Base-by-base conservation (phyloP, 2,329 filamentous ascomycete genomes). In the Trichoderma semiorbis region DNA sequence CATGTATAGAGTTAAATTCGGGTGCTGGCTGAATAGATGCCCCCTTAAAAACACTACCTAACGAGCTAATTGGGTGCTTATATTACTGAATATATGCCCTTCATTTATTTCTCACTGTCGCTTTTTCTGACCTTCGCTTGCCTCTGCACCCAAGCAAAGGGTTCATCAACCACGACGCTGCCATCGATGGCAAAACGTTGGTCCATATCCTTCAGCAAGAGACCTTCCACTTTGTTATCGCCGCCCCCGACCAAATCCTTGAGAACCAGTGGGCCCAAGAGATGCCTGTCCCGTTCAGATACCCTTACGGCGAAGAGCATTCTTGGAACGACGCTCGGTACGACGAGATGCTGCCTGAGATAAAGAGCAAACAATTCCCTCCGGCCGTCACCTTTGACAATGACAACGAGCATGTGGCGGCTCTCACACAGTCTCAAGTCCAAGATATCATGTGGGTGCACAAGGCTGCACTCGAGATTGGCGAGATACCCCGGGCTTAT, bases 191-290 rank as follows among this genome's bases (percentile, higher is more conserved):
- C n/a, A 47, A 5, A 47, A 11, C 8, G 43, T 2, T 47, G 43
- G 43, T 47, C 2, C 8, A 47, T 1, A 47, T 21, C 18, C 18
- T 47, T n/a, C 43, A 47, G n/a, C 43, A 3, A 21, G 18, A 47
- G 0, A 47, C 1, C 43, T 47, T 21, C 43, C 8, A n/a, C 8
- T 47, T 47, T 5, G 43, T 47, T n/a, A 18, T 47, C 43, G 8
- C 43, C 4, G 8, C 39, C n/a, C 4, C 43, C 18, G 18, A 21
- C 43, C 0, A 47, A 11, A 11, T 21, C 43, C 18, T 47, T n/a
- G 0, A 1, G 43, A 47, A 21, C 18, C 0, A n/a, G 21, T 47
- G 39, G 39, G 39, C 1, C 1, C 43, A 47, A 2, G 0, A 47
- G 18, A 47, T 47, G 43, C 43, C 8, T 0, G 18, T 3, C n/a